Conservation (phyloP, 2,329 filamentous ascomycete genomes). For the Sporothrix mexicana region DNA sequence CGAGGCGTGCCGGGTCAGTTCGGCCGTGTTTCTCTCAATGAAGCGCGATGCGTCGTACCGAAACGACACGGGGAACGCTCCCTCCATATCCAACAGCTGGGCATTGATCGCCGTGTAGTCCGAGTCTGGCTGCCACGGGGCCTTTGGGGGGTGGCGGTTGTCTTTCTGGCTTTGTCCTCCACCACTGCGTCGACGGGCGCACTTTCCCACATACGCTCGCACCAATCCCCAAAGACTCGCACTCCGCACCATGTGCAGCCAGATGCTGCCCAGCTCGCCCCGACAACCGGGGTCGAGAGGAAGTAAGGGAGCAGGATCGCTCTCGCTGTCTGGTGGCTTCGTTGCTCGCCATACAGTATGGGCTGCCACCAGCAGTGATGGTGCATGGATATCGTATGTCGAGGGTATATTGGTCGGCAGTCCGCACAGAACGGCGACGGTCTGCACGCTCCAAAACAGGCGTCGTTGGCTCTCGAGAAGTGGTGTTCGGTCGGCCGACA, state of each 20-base stretch:
- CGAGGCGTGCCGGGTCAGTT: constrained; percentile 51
- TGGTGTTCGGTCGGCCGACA: constrained; percentile 8
- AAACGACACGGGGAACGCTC: neutral
- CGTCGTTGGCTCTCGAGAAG: constrained; percentile 21
- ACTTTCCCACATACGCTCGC: neutral
- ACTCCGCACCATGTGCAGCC: constrained; percentile 28
- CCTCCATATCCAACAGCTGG: constrained; percentile 17
- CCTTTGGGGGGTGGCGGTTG: neutral
- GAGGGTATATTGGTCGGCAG: constrained; percentile 18
- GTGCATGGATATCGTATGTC: constrained; percentile 22
- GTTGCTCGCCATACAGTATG: neutral
- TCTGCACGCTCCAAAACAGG: constrained; percentile 27
- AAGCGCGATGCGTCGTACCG: constrained; percentile 60
- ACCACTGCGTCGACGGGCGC: neutral
- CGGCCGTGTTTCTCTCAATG: constrained; percentile 55
- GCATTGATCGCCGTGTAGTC: constrained; percentile 26
- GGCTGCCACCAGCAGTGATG: neutral
- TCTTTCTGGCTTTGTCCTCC: neutral
- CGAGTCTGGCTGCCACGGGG: constrained; percentile 17
- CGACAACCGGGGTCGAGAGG: constrained; percentile 10
- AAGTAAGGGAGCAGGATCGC: neutral
- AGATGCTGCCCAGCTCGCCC: constrained; percentile 4
- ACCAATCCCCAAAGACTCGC: constrained; percentile 24
- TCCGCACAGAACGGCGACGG: constrained; percentile 14
- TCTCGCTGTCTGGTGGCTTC: neutral